Evolutionary conservation across 108 stramenopile genomes (phyloP), one percentile per base, ranked within the genome.

Genomic region (Nannochloropsis granulata): DNA sequence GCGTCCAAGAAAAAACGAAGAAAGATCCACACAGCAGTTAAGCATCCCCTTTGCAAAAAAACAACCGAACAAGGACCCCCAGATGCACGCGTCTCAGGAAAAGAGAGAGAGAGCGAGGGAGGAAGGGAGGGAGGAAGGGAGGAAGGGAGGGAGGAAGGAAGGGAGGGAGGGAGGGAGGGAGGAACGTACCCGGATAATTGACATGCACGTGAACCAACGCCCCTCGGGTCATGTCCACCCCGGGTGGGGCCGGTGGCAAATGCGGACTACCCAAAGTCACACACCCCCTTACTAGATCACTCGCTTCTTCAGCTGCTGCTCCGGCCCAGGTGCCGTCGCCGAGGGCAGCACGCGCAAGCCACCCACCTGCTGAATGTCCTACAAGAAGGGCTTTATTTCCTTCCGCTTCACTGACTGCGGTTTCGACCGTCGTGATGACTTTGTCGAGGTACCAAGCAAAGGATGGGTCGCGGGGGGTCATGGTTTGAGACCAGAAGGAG

Each of bases 381-480:
- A 95, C 83, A 25, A 96, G 24, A 14, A 95, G 12, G 0, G 93
- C 92, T 79, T 90, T 92, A 23, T 89, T 84, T 13, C 86, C 85
- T 1, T 88, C 87, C 25, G 82, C 82, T 12, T 86, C 86, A 81
- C 85, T 88, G 71, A 88, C 84, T 79, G 88, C 80, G n/a, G 56
- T 34, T 13, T 92, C 88, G 42, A 96, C 92, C 12, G 88, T 86
- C 46, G 90, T 82, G 14, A 85, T 56, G 8, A 95, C 84, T 26
- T 93, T 86, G n/a, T 92, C 71, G 5, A 96, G 45, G 84, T 96
- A 96, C 96, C 96, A 96, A 5, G 91, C 90, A 91, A 93, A 96
- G 8, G 93, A 93, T 24, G 85, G 80, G 16, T 94, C 90, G 23
- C 90, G 91, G 7, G 95, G 94, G 7, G 85, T 80, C 23, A 92